Evolutionary conservation across 305 asterid genomes (phyloP), one percentile per base, ranked within the genome.

Genomic region (Fraxinus greggii): DNA sequence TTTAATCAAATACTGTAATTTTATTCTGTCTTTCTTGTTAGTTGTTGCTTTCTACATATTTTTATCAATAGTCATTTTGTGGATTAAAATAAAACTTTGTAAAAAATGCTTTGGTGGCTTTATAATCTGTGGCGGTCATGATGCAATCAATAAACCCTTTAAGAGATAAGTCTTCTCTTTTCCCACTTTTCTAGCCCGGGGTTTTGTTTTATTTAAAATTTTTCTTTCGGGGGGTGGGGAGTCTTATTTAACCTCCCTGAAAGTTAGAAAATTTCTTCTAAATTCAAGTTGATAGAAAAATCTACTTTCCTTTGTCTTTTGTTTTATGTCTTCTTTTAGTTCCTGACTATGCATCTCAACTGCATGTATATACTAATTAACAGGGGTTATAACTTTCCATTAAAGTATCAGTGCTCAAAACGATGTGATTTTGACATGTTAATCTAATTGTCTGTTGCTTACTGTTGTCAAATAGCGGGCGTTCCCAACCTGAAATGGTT

Each of bases 401-500:
- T 48, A 17, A 51, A 48, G 4, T 48, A 76, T 42, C 1, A 28
- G 23, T 42, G 15, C 35, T n/a, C 61, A 38, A 65, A 21, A n/a
- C 54, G 23, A 72, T 77, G 75, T 72, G 72, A 42, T 33, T 1
- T 33, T 76, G 78, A 31, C 23, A 2, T 36, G 45, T 40, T 40
- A 75, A 73, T 76, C 83, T 81, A 70, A 79, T 59, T 42, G n/a
- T 79, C 7, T 79, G 24, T 78, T 85, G 61, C 63, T 84, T 84
- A 81, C 72, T 83, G 45, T 73, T 81, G 59, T 88, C 72, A 63
- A 87, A 42, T 79, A 96, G 98, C 97, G 79, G 99, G 99, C 79
- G 80, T 96, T 82, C 98, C 99, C 86, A 90, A 88, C 87, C 90
- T 96, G 84, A 96, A 96, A 86, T 96, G 97, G 97, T 94, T 86